A percentile compares a stretch with the other conserved stretches of the same genome.
Conservation (phyloP, 2,329 filamentous ascomycete species). For the Didymella sp. region DNA sequence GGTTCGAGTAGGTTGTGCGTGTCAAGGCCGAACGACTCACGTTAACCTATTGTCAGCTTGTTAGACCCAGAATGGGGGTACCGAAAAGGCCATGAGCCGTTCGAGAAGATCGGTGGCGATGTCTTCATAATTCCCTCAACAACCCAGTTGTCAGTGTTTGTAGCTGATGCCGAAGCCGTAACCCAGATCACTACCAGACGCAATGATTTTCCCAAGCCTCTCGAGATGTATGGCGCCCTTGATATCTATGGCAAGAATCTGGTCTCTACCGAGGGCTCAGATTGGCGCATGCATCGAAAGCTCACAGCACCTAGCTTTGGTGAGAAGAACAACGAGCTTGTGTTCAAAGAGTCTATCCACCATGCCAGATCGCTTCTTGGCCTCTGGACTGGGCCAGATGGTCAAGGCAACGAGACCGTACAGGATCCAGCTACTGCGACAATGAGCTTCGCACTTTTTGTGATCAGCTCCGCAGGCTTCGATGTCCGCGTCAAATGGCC, state of each 20-base stretch:
- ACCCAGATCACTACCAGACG: conserved; percentile 70
- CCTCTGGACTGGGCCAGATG: conserved; percentile 41
- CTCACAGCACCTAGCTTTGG: conserved; percentile 75
- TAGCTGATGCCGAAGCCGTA: conserved; percentile 70
- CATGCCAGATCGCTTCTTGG: conserved; percentile 60
- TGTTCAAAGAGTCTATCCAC: conserved; percentile 68
- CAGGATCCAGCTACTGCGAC: conserved; percentile 67
- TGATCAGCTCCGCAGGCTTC: conserved; percentile 75
- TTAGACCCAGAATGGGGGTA: conserved; percentile 68
- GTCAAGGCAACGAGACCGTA: conserved; percentile 55
- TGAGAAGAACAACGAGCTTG: conserved; percentile 74
- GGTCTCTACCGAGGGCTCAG: conserved; percentile 70
- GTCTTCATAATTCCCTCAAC: conserved; percentile 71
- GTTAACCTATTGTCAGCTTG: conserved; percentile 49
- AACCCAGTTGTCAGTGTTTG: conserved; percentile 60
- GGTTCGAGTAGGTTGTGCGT: conserved; percentile 63
- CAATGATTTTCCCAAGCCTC: conserved; percentile 75
- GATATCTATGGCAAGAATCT: conserved; percentile 76
- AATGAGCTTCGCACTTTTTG: conserved; percentile 67
- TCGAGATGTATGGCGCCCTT: conserved; percentile 64
- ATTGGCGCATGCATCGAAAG: conserved; percentile 77
- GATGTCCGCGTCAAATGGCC: conserved; percentile 65
- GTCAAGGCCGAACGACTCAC: conserved; percentile 6
- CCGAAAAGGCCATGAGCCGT: conserved; percentile 63
- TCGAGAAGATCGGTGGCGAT: conserved; percentile 65